These are phyloP conservation scores for Leccinellum albellum DNA, from an alignment of 768 basidiomycete genomes.

Conservation along the genomic window DNA sequence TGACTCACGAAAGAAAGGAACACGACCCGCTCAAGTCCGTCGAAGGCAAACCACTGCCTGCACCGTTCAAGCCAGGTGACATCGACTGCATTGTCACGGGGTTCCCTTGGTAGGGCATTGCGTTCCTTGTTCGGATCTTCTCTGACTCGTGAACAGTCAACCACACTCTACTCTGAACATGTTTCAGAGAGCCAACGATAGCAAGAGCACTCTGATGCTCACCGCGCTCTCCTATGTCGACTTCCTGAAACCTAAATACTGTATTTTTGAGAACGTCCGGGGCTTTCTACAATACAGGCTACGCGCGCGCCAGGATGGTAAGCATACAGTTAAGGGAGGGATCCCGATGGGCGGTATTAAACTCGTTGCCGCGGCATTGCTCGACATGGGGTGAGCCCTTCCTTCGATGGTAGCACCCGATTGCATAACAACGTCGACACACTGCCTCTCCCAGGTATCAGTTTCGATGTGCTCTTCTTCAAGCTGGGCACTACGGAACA, in stretches of 20 bases:
- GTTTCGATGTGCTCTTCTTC: constrained; percentile 39
- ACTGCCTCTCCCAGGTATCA: constrained; percentile 36
- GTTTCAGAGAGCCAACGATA: constrained; percentile 62
- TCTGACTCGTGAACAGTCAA: constrained; percentile 48
- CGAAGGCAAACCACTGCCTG: constrained; percentile 39
- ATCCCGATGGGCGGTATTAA: constrained; percentile 75
- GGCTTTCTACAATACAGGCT: constrained; percentile 43
- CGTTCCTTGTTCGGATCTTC: not conserved
- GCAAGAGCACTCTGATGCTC: constrained; percentile 65
- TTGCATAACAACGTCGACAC: not conserved
- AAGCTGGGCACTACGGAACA: constrained; percentile 47
- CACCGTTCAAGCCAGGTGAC: constrained; percentile 46
- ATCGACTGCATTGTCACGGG: constrained; percentile 66
- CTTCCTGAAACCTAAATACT: constrained; percentile 38
- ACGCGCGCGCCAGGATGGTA: constrained; percentile 33
- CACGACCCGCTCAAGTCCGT: constrained; percentile 38
- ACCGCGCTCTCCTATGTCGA: constrained; percentile 49
- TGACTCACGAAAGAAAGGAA: constrained; percentile 41
- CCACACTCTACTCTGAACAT: constrained; percentile 72
- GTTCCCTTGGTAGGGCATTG: constrained; percentile 61
- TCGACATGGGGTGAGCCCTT: constrained; percentile 59
- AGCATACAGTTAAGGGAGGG: constrained; percentile 54
- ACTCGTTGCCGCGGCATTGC: constrained; percentile 54
- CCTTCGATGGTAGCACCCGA: not conserved
- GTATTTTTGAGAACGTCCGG: constrained; percentile 48